phyloP scores from a whole-genome alignment of 1,139 yeast species.

The Hemisphaericaspora lyxosophila region DNA sequence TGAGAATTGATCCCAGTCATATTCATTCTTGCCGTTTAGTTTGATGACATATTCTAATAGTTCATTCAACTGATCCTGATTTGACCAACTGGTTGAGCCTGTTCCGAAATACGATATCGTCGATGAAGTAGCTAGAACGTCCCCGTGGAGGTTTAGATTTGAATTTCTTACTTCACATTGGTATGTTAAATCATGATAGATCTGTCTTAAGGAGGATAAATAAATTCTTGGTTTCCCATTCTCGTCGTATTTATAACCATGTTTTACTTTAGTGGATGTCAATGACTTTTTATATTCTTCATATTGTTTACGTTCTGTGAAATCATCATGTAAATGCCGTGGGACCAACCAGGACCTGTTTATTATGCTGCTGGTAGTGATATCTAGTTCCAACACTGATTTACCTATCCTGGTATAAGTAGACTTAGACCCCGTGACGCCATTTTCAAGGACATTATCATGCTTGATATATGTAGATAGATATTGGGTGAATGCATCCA shows the following conservation, averaged over 20 bases:
- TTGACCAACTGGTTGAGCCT: conserved; percentile 32
- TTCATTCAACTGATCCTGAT: conserved; percentile 31
- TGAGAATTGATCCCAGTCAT: conserved; percentile 17
- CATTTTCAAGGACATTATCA: conserved; percentile 25
- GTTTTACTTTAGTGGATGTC: conserved; percentile 1
- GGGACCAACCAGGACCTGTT: conserved; percentile 51
- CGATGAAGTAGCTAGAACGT: conserved; percentile 19
- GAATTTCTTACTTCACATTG: conserved; percentile 48
- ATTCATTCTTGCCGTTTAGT: conserved; percentile 20
- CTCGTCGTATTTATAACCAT: conserved; percentile 15
- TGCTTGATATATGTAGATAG: conserved; percentile 19
- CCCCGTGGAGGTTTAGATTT: conserved; percentile 12
- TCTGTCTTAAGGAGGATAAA: conserved; percentile 57
- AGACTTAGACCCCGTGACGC: conserved; percentile 25
- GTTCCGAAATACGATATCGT: conserved; percentile 15
- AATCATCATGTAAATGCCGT: conserved; percentile 51
- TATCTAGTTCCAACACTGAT: conserved; percentile 68
- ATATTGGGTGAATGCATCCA: conserved; percentile 11
- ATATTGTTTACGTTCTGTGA: conserved; percentile 30
- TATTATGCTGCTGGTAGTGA: conserved; percentile 53
- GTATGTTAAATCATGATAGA: conserved; percentile 60
- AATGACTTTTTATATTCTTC: conserved; percentile 7
- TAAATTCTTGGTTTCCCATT: conserved; percentile 26
- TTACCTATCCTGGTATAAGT: conserved; percentile 49
- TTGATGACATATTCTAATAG: conserved; percentile 32